Evolutionary conservation across 148 eudicot genomes (phyloP), one percentile per base, ranked within the genome.

Genomic region (Rhododendron mucronatum): DNA sequence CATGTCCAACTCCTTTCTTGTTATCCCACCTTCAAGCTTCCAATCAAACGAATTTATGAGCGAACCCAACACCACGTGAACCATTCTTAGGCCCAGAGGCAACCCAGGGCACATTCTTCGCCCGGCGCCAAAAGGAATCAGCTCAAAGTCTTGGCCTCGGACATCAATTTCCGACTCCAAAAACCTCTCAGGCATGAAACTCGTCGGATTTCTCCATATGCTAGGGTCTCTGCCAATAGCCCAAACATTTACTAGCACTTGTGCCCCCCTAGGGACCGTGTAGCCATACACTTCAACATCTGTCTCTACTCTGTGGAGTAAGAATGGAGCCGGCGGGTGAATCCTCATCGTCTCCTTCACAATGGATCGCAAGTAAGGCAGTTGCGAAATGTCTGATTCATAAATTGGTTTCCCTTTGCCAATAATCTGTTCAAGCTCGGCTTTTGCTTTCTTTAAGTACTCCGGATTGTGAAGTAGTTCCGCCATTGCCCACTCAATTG

Each of bases 41-140:
- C 83, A 77, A 21, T 85, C 83, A 28, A 85, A 85, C 3, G 83
- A 85, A 74, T 85, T 78, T 14, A 85, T 5, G 28, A 78, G 44
- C 16, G 86, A 85, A 6, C 86, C 86, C 75, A 85, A 39, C 59
- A 85, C 80, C 75, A 45, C 53, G 20, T 82, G 74, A 41, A 85
- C 75, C 53, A 78, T 85, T 82, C 82, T 41, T 26, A 59, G 7
- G 1, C 82, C 82, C 41, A 85, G 33, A 4, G 57, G 57, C 74
- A 57, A 77, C 4, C 86, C 86, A 5, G 82, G 86, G 48, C 82
- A 85, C 28, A 78, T 85, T 45, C 86, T 85, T 7, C 86, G n/a
- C 0, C 86, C 82, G 0, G 82, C 75, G 1, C 86, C 86, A 21
- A 77, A 85, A 1, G 86, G 82, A 59, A 85, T 57, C 13, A 78